Evolutionary conservation across 2,329 filamentous ascomycete species (phyloP), one percentile per base, ranked within the genome.

Genomic region (Chrysoporthe puriensis): DNA sequence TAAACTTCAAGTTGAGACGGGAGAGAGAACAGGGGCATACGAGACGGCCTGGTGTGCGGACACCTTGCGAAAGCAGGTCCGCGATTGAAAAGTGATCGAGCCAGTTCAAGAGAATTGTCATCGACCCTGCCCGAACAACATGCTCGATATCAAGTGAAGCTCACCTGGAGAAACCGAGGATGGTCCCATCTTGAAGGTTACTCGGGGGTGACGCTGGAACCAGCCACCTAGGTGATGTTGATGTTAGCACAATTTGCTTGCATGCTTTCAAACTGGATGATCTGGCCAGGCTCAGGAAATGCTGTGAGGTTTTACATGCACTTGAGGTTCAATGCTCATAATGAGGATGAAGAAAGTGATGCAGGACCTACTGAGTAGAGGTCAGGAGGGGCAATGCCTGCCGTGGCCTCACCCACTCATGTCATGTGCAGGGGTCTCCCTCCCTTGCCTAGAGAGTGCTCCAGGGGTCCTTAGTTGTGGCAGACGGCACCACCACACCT

Each of bases 391-490:
- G 46, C 50, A 54, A 44, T 44, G 62, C 62, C 62, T 56, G 42
- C 62, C 50, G 50, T 2, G 11, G 4, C 21, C 50, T 54, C 50
- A 54, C 50, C 48, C n/a, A 26, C 26, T 26, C 26, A 26, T 26
- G 26, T 3, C 21, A 40, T 7, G 9, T 34, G 21, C 50, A 54
- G 50, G 50, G 50, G 26, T 54, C 26, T 54, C 26, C 50, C 40
- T 63, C 42, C 59, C 43, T 61, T 46, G n/a, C 43, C 43, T 61
- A 13, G 7, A 46, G 1, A 60, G n/a, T 11, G 13, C 8, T 50
- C 16, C 62, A 57, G 62, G 48, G 62, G 59, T 62, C 59, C 14
- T 9, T 36, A 62, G 63, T n/a, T 62, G 44, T 43, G 56, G n/a
- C 54, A 18, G 34, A 62, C 34, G 48, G 58, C 62, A 56, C 40